Conservation (phyloP, 148 eudicot species). For the Vaccinium darrowii region DNA sequence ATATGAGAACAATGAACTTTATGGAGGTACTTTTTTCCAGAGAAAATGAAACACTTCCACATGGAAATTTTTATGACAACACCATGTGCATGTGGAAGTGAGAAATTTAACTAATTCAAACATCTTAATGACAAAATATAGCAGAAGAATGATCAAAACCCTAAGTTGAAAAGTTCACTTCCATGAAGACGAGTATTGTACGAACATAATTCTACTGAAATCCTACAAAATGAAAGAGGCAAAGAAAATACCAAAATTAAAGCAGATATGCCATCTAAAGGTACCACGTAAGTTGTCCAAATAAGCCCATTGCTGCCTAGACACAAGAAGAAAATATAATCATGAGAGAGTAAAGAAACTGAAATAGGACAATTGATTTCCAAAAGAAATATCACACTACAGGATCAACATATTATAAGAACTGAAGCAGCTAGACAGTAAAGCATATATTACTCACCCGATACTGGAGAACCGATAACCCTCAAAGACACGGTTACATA, state of each 20-base stretch:
- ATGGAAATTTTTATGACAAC: neutral
- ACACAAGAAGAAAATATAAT: constrained; percentile 16
- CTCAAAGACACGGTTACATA: constrained; percentile 71
- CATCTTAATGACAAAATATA: neutral
- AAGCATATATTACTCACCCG: constrained; percentile 55
- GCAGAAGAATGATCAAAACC: neutral
- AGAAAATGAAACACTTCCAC: neutral
- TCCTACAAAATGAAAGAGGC: constrained; percentile 14
- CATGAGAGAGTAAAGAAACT: constrained; percentile 2
- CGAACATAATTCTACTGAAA: neutral
- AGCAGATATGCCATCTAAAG: constrained; percentile 98
- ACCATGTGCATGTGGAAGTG: neutral
- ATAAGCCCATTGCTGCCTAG: constrained; percentile 75
- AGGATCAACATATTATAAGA: neutral
- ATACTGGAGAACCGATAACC: constrained; percentile 79
- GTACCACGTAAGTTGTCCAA: constrained; percentile 81
- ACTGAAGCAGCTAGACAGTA: neutral
- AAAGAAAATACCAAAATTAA: constrained; percentile 74
- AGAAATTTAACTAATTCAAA: neutral
- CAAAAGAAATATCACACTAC: neutral
- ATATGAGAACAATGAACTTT: neutral
- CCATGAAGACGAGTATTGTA: neutral
- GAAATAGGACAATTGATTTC: constrained; percentile 7
- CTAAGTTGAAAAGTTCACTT: neutral
- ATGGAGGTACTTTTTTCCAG: neutral